phyloP scores from a whole-genome alignment of 345 rosid genomes.

The Eucalyptus tenuipes region DNA sequence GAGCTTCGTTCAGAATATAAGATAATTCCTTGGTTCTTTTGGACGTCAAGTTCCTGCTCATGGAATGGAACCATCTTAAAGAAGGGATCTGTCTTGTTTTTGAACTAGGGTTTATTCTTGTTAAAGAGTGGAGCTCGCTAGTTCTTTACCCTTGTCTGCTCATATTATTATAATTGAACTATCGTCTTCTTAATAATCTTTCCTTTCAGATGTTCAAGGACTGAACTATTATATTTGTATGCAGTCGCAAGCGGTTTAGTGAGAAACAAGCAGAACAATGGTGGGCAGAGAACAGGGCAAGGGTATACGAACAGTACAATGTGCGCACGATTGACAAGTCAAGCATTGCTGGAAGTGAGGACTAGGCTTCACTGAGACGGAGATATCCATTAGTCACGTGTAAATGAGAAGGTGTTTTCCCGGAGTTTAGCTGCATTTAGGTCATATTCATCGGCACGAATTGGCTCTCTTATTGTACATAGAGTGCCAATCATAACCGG shows the following conservation, averaged over 20 bases:
- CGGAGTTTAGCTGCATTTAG: conserved; percentile 7
- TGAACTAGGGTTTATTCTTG: neutral
- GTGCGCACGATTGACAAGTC: conserved; percentile 80
- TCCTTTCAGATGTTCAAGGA: neutral
- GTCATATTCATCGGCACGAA: neutral
- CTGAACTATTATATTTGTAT: neutral
- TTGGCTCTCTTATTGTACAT: neutral
- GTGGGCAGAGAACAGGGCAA: conserved; percentile 92
- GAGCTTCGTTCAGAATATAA: neutral
- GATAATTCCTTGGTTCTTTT: neutral
- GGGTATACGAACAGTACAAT: conserved; percentile 81
- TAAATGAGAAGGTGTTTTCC: conserved; percentile 11
- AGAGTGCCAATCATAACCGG: neutral
- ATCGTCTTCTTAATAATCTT: neutral
- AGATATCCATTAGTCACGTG: neutral
- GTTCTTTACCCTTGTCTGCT: neutral
- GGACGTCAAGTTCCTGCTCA: neutral
- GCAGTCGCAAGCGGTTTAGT: conserved; percentile 89
- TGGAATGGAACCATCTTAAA: neutral
- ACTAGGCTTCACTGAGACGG: conserved; percentile 38
- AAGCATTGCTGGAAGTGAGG: conserved; percentile 65
- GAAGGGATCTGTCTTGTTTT: neutral
- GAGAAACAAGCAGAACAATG: conserved; percentile 96
- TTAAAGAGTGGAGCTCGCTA: neutral
- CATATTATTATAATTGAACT: neutral